Conservation (phyloP, 1,139 yeast species). For the Sugiyamaella novakii region DNA sequence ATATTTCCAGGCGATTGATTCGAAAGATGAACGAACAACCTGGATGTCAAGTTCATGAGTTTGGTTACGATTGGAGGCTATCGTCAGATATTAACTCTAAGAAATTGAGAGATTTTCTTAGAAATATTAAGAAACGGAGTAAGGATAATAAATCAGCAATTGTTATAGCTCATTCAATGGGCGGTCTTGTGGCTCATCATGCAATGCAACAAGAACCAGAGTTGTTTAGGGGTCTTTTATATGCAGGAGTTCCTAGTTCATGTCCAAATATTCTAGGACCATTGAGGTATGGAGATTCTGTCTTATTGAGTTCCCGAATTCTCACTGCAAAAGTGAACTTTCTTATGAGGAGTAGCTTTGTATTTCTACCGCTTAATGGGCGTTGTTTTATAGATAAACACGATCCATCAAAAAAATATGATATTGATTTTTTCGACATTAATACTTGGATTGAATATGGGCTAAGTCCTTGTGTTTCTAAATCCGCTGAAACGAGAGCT, state of each 20-base stretch:
- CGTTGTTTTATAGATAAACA: conserved; percentile 65
- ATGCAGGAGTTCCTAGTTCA: conserved; percentile 82
- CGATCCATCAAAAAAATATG: conserved; percentile 56
- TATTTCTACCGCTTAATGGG: conserved; percentile 75
- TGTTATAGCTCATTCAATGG: conserved; percentile 91
- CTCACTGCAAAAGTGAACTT: conserved; percentile 81
- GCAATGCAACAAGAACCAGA: conserved; percentile 69
- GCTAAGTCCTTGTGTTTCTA: conserved; percentile 71
- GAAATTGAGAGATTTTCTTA: conserved; percentile 53
- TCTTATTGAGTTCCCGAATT: conserved; percentile 70
- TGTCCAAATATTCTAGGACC: conserved; percentile 90
- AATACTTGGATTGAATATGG: conserved; percentile 78
- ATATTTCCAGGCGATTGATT: conserved; percentile 65
- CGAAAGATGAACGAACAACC: conserved; percentile 59
- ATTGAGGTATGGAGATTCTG: conserved; percentile 75
- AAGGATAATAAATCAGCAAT: conserved; percentile 52
- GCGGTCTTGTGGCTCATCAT: conserved; percentile 82
- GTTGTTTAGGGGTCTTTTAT: conserved; percentile 69
- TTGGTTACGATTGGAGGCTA: conserved; percentile 91
- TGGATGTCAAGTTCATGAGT: conserved; percentile 65
- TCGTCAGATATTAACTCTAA: conserved; percentile 59
- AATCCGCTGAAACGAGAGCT: conserved; percentile 27
- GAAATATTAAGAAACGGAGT: conserved; percentile 47
- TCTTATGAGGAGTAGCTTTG: conserved; percentile 82
- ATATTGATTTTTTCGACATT: conserved; percentile 76